Percentiles rank a stretch among this genome's conserved stretches.
These are phyloP conservation scores for Plasmopara muralis DNA, from an alignment of 352 stramenopile species.

Conservation along the genomic window DNA sequence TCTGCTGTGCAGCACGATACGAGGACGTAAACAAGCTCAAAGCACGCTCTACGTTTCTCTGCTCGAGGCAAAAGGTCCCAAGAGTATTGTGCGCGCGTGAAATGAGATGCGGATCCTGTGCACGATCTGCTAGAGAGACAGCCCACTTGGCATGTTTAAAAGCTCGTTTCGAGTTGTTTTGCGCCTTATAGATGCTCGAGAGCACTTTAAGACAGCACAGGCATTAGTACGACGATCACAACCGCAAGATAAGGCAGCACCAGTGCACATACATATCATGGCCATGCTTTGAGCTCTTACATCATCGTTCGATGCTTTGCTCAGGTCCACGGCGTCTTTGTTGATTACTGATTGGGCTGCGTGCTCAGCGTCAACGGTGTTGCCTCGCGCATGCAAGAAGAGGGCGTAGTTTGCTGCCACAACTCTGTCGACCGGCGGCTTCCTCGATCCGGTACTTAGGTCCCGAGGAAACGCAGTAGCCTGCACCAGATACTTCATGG, in stretches of 20 bases:
- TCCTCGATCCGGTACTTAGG: neutral
- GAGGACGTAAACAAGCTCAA: conserved; percentile 31
- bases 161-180: conserved; percentile 14
- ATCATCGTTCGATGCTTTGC: conserved; percentile 13
- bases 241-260: neutral
- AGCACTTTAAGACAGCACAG: conserved; percentile 17
- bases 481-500: conserved; percentile 32
- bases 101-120: conserved; percentile 16
- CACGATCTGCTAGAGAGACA: conserved; percentile 16
- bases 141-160: conserved; percentile 19
- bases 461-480: conserved; percentile 29
- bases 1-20: conserved; percentile 23
- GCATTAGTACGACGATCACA: conserved; percentile 1
- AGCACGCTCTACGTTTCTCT: conserved; percentile 18
- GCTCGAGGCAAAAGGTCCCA: conserved; percentile 28
- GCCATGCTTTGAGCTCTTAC: conserved; percentile 20
- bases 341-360: conserved; percentile 23
- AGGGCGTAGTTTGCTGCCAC: conserved; percentile 41
- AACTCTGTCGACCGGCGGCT: conserved; percentile 16
- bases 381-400: conserved; percentile 33
- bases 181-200: conserved; percentile 21
- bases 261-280: conserved; percentile 18
- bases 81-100: conserved; percentile 39
- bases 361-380: conserved; percentile 24
- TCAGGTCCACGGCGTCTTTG: conserved; percentile 9